Conservation (phyloP, 2,329 filamentous ascomycete species). For the Paecilomyces dactylethromorphus region DNA sequence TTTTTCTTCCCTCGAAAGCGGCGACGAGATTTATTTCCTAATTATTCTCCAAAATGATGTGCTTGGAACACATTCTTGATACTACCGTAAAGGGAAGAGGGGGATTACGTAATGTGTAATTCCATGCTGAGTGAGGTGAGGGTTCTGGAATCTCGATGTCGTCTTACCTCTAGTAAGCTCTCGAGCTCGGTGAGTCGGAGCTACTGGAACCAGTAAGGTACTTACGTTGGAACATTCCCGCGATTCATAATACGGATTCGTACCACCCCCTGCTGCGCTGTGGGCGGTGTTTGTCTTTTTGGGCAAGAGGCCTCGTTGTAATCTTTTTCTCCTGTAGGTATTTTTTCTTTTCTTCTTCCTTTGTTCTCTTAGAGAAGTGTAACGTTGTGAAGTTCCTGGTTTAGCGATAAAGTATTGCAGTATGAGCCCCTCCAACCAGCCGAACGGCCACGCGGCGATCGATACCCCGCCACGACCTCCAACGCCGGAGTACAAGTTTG, state of each 20-base stretch:
- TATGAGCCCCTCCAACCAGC: slow-evolving; percentile 13
- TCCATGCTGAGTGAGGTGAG: too few relatives aligned
- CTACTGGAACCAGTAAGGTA: background rate
- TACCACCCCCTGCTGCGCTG: background rate
- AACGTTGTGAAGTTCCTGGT: too few relatives aligned
- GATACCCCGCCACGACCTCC: slow-evolving; percentile 67
- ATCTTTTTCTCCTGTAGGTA: background rate
- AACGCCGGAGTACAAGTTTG: slow-evolving; percentile 73
- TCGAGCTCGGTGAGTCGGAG: background rate
- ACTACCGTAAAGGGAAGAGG: background rate
- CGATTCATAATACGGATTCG: background rate
- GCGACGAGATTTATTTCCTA: background rate
- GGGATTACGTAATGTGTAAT: background rate
- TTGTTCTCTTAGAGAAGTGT: background rate
- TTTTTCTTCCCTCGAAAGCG: background rate
- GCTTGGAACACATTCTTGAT: background rate
- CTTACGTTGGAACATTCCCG: background rate
- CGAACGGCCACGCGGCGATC: slow-evolving; percentile 47
- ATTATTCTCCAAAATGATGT: background rate
- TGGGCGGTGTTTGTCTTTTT: background rate
- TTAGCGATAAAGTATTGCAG: background rate
- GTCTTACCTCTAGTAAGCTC: background rate
- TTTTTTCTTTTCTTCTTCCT: background rate
- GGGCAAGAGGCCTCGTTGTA: background rate
- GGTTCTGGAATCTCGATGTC: background rate